Evolutionary conservation across 129 eudicot species (phyloP), one percentile per base, ranked within the genome.

Genomic region (Arctium lappa): DNA sequence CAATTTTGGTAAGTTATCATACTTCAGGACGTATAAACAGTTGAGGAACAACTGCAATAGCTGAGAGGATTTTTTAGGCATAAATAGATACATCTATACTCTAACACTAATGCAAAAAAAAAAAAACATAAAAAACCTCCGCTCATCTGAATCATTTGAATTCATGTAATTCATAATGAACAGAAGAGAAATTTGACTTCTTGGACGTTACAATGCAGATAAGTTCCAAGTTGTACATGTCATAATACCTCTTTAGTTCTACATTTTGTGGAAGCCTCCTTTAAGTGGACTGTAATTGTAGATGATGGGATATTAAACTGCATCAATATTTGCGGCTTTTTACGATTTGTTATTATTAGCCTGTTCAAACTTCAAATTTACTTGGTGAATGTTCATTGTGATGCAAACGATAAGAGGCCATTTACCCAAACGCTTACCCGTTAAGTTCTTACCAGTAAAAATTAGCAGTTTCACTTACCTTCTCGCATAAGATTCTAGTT

Each of bases 111-210:
- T 15, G 39, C 29, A 53, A 31, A 74, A 27, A 53, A 31, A 74
- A 27, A 30, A 65, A 44, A 10, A 27, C 62, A 74, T 34, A 22
- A 1, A 1, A 36, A 74, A 74, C 37, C 77, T 40, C 77, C 38
- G 46, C 77, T n/a, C 27, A 16, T 53, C 71, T 62, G 27, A 65
- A 65, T 12, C 37, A 8, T 39, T 78, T 9, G 27, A 76, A 56
- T 56, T 56, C 66, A 5, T 56, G 27, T 56, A 16, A 39, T 78
- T 78, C 74, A 38, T 78, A 63, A 65, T 29, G 8, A 66, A 65
- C 74, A 63, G 34, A 78, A 27, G 39, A 78, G 42, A 74, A 65
- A 13, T 65, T 29, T 78, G 40, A 13, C 74, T 78, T 22, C 74
- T 63, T 10, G 27, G 60, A 65, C 37, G 15, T 60, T 36, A 77